Conservation (phyloP, 306 rosid genomes). For the Glycine soja region DNA sequence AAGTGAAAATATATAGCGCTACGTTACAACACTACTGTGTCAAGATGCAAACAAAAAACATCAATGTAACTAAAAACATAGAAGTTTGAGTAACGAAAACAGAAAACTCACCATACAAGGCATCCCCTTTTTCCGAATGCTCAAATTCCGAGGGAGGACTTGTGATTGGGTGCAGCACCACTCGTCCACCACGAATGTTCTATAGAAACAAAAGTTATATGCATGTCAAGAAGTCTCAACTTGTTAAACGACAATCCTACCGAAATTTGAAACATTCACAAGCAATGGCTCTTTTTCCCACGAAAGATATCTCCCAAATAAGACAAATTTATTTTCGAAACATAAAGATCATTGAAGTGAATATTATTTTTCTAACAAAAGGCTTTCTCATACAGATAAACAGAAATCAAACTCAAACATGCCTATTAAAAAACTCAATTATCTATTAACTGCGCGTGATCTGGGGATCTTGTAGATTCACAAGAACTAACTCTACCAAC, state of each 20-base stretch:
- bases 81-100: background rate
- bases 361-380: no score
- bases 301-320: no score
- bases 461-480: no score
- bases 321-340: no score
- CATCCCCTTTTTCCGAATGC: slow-evolving; percentile 72
- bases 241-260: background rate
- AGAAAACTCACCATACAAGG: slow-evolving; percentile 60
- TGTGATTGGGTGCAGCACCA: slow-evolving; percentile 52
- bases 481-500: no score
- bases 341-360: no score
- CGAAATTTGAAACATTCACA: background rate
- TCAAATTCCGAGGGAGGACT: slow-evolving; percentile 64
- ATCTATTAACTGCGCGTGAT: no score
- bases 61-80: background rate
- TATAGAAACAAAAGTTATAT: slow-evolving; percentile 41
- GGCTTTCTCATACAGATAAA: no score
- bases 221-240: background rate
- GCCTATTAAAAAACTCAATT: no score
- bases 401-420: no score
- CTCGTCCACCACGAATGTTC: slow-evolving; percentile 69
- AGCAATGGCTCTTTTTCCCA: no score
- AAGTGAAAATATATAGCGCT: background rate
- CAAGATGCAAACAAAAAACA: background rate
- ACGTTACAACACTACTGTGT: background rate